These are phyloP conservation scores for Zymoseptoria pseudotritici DNA, from an alignment of 2,329 filamentous ascomycete species.

Conservation along the genomic window DNA sequence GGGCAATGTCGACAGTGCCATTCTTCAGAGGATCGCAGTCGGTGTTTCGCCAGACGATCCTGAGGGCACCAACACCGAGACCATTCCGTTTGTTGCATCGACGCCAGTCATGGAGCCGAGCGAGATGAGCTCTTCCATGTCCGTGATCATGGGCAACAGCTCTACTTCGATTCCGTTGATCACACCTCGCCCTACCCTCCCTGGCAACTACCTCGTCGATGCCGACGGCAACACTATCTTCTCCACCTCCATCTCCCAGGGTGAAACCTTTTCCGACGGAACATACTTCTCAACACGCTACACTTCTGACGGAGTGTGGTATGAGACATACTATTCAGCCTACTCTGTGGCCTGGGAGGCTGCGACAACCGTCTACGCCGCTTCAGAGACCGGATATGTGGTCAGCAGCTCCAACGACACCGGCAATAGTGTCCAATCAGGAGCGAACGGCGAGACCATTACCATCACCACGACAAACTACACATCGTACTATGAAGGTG, in stretches of 20 bases:
- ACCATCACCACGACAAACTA: slow-evolving; percentile 15
- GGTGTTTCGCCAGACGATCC: slow-evolving; percentile 17
- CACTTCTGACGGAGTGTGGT: slow-evolving; percentile 23
- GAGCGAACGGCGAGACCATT: slow-evolving; percentile 13
- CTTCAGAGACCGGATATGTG: slow-evolving; percentile 15
- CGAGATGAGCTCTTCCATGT: slow-evolving; percentile 22
- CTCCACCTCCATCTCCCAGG: slow-evolving; percentile 25
- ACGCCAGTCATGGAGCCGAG: slow-evolving; percentile 12
- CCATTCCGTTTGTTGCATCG: slow-evolving; percentile 16
- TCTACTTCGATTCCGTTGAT: slow-evolving; percentile 24
- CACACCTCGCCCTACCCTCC: slow-evolving; percentile 18
- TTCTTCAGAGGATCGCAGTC: slow-evolving; percentile 24
- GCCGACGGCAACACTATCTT: slow-evolving; percentile 16
- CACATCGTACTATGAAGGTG: slow-evolving; percentile 6
- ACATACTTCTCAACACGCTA: slow-evolving; percentile 24
- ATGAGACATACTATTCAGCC: slow-evolving; percentile 23
- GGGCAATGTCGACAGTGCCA: slow-evolving; percentile 23
- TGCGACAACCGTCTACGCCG: slow-evolving; percentile 22
- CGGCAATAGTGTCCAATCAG: slow-evolving; percentile 6
- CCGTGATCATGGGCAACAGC: slow-evolving; percentile 22
- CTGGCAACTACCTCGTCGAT: slow-evolving; percentile 18
- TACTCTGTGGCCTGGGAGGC: slow-evolving; percentile 24
- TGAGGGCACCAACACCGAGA: slow-evolving; percentile 20
- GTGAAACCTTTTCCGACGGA: slow-evolving; percentile 25
- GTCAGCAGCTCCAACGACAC: slow-evolving; percentile 13